Conservation (phyloP, 495 filamentous ascomycete genomes). For the Mycothermus thermophilus region DNA sequence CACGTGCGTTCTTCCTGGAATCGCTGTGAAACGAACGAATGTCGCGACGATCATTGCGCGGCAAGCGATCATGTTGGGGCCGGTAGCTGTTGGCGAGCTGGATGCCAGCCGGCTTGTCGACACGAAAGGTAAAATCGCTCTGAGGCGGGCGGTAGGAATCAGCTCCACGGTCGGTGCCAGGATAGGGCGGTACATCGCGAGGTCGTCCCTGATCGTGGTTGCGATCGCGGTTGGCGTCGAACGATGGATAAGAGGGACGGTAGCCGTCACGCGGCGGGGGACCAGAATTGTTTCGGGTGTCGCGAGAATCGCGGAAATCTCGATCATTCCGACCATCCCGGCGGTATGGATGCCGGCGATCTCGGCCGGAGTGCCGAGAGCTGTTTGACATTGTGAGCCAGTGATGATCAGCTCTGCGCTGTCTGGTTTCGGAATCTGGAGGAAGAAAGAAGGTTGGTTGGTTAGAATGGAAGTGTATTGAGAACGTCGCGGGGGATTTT, state of each 20-base stretch:
- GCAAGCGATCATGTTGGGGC: conserved; percentile 4
- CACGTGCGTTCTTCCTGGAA: neutral
- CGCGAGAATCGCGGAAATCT: neutral
- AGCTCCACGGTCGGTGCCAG: neutral
- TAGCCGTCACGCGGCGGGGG: no score
- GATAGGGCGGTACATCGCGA: neutral
- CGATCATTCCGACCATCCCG: conserved; percentile 1
- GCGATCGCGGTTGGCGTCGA: conserved; percentile 6
- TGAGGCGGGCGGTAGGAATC: conserved; percentile 24
- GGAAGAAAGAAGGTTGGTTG: no score
- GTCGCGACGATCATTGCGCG: conserved; percentile 1
- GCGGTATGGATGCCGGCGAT: conserved; percentile 2
- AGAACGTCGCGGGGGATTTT: no score
- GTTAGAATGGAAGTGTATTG: no score
- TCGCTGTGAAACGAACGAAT: neutral
- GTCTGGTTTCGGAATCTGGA: no score
- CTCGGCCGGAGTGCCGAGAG: conserved; percentile 1
- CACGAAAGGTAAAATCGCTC: conserved; percentile 33
- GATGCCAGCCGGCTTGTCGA: conserved; percentile 28
- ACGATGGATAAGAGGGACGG: no score
- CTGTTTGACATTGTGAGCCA: conserved; percentile 8
- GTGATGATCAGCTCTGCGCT: no score
- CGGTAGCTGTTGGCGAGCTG: conserved; percentile 14
- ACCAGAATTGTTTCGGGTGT: no score
- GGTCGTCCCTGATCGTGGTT: conserved; percentile 1